Base-by-base conservation (phyloP, 257 asterid species). In the Forsythia suspensa region DNA sequence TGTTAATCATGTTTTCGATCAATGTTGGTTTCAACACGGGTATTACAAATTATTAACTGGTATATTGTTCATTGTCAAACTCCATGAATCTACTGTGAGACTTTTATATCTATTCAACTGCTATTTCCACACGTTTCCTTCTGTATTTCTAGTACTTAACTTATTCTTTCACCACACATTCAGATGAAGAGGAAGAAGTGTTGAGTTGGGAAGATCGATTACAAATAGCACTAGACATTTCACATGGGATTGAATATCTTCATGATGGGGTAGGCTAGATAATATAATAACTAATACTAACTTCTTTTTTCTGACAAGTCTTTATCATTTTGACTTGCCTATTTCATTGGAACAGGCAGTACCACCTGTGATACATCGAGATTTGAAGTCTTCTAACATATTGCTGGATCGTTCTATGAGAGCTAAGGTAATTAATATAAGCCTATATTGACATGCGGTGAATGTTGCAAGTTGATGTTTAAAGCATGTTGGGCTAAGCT, bases 161-260 rank as follows among this genome's bases (percentile, higher is more conserved):
- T 36, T 24, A 36, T 75, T 73, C 15, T 42, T 83, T 71, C 20
- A 48, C 83, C 10, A 34, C 74, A 52, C 52, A 67, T 73, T 76
- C 78, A 93, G 99, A 82, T 84, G 97, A 90, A 46, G 88, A 77
- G 76, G 90, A 86, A 78, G 87, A 57, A 82, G 85, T 86, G 52
- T 74, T 96, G 92, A 89, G 93, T 75, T 96, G 99, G 98, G 97
- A 96, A 16, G 91, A 94, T 72, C 88, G 99, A 72, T 83, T 96
- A 80, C 98, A 96, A 85, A 87, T 96, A 76, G 98, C 96, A 37
- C 89, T 91, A 73, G 99, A 94, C 83, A 86, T 96, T 82, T 92
- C 99, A 78, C 99, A 96, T 38, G 99, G 99, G 78, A 87, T 96
- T 75, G 97, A 91, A 76, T 96, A 96, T 85, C 99, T 96, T 79